Percentiles rank a stretch among this genome's conserved stretches.
phyloP scores from a whole-genome alignment of 2,329 filamentous ascomycete species.

The Aspergillus melleus region DNA sequence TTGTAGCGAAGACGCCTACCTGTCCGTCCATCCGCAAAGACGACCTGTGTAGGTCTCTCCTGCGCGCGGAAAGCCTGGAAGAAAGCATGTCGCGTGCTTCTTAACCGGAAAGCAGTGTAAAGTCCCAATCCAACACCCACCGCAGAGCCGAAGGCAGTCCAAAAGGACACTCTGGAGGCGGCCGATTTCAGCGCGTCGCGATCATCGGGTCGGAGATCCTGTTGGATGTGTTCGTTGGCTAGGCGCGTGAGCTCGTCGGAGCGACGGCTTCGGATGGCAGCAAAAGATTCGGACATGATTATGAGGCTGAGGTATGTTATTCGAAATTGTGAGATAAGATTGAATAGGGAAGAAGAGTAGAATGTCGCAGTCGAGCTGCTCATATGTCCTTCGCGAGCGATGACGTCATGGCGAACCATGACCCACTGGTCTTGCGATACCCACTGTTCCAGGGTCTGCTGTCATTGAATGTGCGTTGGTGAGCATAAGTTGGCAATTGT shows the following conservation, averaged over 20 bases:
- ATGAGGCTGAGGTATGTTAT: not conserved
- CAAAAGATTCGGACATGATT: conserved; percentile 45
- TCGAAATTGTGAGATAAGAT: not conserved
- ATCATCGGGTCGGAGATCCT: conserved; percentile 60
- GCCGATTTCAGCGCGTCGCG: conserved; percentile 59
- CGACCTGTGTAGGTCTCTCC: conserved; percentile 62
- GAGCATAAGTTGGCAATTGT: no score
- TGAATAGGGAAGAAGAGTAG: not conserved
- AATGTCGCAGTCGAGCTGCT: not conserved
- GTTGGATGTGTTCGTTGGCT: conserved; percentile 59
- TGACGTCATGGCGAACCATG: not conserved
- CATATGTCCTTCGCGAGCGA: not conserved
- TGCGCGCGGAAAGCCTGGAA: conserved; percentile 62
- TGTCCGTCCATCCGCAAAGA: conserved; percentile 61
- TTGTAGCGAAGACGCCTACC: conserved; percentile 38
- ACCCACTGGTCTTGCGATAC: not conserved
- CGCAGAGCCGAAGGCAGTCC: conserved; percentile 60
- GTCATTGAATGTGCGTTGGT: not conserved
- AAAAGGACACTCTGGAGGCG: conserved; percentile 54
- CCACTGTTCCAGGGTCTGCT: not conserved
- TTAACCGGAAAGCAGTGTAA: conserved; percentile 58
- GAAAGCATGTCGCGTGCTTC: conserved; percentile 56
- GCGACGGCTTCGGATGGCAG: conserved; percentile 48
- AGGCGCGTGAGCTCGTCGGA: conserved; percentile 55
- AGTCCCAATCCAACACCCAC: conserved; percentile 61